Base-by-base conservation (phyloP, 2,329 filamentous ascomycete species). In the Microdochium trichocladiopsis region DNA sequence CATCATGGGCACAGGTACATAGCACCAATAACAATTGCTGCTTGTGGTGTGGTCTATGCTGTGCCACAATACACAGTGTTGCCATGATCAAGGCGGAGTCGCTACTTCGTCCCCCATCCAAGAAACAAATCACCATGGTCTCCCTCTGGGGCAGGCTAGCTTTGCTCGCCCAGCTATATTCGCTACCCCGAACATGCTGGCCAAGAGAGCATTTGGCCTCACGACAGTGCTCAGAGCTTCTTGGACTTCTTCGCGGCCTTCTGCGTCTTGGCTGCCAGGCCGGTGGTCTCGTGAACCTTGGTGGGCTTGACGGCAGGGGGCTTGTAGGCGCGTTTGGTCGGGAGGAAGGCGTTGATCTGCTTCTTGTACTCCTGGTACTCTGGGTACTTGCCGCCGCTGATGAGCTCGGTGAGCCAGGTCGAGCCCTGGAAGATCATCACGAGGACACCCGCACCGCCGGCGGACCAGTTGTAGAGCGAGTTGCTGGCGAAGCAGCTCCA, bases 341-440 rank as follows among this genome's bases (percentile, higher is more conserved):
- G 94, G 50, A 96, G 69, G 65, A 96, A 96, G 68, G 83, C 90
- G 55, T 88, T 87, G 3, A 97, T 90, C 52, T 86, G 79, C 58
- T 80, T 77, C 73, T 95, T 90, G 66, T 99, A 99, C 25, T 87
- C 76, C 58, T 77, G 76, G 69, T 99, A 99, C 61, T 96, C 90
- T 0, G 88, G 77, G 66, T 99, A 99, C 68, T 97, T 99, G 51
- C 78, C 74, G 2, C 83, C 72, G 2, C 86, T 92, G 59, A 97
- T 87, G 45, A 76, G 64, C 72, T 99, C 94, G 0, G 94, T 97
- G 41, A 99, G 78, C 74, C 81, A 86, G 0, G 92, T 96, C 57
- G 91, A 96, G 24, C 81, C 87, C 68, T 95, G 91, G 72, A 99
- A 99, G 9, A 99, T 77, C 48, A 88, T 66, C 22, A 96, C 68